These are phyloP conservation scores for Bjerkandera adusta DNA, from an alignment of 1,284 basidiomycete genomes.

Conservation along the genomic window DNA sequence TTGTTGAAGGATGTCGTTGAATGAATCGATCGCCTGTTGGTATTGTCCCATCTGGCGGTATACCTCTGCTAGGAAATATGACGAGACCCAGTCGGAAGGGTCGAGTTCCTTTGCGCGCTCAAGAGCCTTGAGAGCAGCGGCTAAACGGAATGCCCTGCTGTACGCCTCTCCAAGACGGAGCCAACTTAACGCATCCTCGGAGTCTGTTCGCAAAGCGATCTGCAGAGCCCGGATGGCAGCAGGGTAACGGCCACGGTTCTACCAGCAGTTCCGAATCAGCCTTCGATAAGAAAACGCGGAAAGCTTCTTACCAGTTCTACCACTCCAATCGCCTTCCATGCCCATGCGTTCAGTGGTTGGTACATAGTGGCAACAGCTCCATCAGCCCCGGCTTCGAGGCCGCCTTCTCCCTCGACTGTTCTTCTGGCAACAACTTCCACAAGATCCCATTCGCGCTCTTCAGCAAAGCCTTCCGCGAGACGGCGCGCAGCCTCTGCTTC, in stretches of 20 bases:
- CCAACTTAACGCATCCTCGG: constrained; percentile 82
- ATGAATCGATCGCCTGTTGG: constrained; percentile 70
- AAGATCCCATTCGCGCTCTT: constrained; percentile 93
- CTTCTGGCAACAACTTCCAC: constrained; percentile 91
- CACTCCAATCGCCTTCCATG: constrained; percentile 96
- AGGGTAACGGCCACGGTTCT: constrained; percentile 77
- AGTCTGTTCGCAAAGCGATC: constrained; percentile 80
- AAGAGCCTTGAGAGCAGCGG: constrained; percentile 89
- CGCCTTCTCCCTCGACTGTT: constrained; percentile 92
- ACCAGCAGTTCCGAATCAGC: constrained; percentile 7
- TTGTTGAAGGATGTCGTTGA: constrained; percentile 55
- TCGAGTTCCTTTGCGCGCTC: constrained; percentile 69
- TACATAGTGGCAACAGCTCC: constrained; percentile 47
- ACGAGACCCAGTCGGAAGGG: constrained; percentile 80
- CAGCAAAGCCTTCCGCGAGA: constrained; percentile 88
- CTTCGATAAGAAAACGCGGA: not conserved
- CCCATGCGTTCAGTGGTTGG: constrained; percentile 89
- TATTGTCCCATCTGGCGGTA: constrained; percentile 80
- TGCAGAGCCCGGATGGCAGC: constrained; percentile 88
- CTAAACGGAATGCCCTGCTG: constrained; percentile 81
- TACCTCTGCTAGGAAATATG: constrained; percentile 85
- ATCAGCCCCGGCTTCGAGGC: constrained; percentile 59
- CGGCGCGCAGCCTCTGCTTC: constrained; percentile 84
- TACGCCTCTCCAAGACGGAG: constrained; percentile 93
- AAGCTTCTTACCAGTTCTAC: constrained; percentile 86